A percentile compares a stretch with the other conserved stretches of the same genome.
phyloP scores from a whole-genome alignment of 345 rosid genomes.

The Arabis alpina region DNA sequence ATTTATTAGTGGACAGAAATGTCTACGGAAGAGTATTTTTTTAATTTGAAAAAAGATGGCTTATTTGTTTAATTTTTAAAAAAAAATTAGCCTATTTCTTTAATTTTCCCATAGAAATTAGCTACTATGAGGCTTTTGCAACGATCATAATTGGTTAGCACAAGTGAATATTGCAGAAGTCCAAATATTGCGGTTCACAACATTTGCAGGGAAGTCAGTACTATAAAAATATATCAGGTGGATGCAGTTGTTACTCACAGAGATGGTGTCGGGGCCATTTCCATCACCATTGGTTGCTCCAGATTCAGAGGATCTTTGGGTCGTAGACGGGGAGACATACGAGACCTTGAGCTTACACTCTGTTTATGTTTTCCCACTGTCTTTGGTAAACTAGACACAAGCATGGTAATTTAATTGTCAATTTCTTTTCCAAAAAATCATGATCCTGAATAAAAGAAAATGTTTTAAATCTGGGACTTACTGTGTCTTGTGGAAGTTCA shows the following conservation, averaged over 20 bases:
- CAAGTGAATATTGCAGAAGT: not conserved
- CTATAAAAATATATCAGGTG: not conserved
- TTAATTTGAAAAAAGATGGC: no score
- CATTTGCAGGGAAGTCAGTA: constrained; percentile 9
- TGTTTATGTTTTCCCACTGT: constrained; percentile 64
- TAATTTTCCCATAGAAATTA: no score
- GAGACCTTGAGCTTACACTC: constrained; percentile 89
- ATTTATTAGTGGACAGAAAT: no score
- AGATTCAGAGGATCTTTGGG: constrained; percentile 59
- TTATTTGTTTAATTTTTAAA: no score
- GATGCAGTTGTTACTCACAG: constrained; percentile 58
- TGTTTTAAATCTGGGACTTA: constrained; percentile 38
- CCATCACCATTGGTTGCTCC: constrained; percentile 52
- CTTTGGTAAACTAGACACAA: constrained; percentile 73
- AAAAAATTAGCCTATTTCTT: no score
- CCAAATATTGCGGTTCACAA: not conserved
- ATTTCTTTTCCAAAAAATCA: not conserved
- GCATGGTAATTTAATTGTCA: not conserved
- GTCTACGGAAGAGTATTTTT: no score
- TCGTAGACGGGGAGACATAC: constrained; percentile 57
- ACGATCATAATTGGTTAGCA: not conserved
- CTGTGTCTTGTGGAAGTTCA: constrained; percentile 85
- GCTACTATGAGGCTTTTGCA: constrained; percentile 10
- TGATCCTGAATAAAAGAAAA: not conserved
- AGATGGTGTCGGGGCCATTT: constrained; percentile 55